phyloP scores from a whole-genome alignment of 2,329 filamentous ascomycete genomes.

The Aureobasidium sp. region DNA sequence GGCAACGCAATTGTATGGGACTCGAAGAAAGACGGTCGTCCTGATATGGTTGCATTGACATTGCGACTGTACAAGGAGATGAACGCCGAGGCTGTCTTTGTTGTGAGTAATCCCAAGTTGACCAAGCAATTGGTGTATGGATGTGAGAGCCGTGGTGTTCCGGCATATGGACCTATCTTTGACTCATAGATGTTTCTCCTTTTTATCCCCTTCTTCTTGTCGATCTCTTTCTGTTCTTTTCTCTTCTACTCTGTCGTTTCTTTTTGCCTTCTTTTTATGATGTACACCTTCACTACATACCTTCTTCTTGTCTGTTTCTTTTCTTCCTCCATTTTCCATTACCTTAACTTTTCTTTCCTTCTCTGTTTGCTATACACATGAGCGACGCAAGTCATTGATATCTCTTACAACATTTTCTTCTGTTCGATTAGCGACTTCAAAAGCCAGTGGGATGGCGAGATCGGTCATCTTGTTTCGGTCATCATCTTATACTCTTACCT shows the following conservation, averaged over 20 bases:
- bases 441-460: background rate
- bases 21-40: constrained; percentile 51
- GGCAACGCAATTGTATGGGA: constrained; percentile 51
- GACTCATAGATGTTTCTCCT: constrained; percentile 45
- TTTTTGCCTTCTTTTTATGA: background rate
- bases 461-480: background rate
- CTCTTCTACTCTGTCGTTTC: background rate
- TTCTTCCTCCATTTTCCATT: background rate
- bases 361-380: background rate
- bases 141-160: constrained; percentile 57
- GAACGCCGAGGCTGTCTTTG: constrained; percentile 59
- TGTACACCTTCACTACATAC: background rate
- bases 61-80: constrained; percentile 44
- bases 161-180: constrained; percentile 67
- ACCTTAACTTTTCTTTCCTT: background rate
- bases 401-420: background rate
- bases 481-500: background rate
- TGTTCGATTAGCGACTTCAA: background rate
- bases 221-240: background rate
- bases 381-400: background rate
- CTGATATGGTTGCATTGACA: constrained; percentile 53
- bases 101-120: constrained; percentile 63
- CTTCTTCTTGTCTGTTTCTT: background rate
- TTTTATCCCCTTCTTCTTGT: background rate
- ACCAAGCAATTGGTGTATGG: constrained; percentile 63